A percentile compares a stretch with the other conserved stretches of the same genome.
Conservation (phyloP, 2,329 filamentous ascomycete genomes). For the Verticillium dahliae region DNA sequence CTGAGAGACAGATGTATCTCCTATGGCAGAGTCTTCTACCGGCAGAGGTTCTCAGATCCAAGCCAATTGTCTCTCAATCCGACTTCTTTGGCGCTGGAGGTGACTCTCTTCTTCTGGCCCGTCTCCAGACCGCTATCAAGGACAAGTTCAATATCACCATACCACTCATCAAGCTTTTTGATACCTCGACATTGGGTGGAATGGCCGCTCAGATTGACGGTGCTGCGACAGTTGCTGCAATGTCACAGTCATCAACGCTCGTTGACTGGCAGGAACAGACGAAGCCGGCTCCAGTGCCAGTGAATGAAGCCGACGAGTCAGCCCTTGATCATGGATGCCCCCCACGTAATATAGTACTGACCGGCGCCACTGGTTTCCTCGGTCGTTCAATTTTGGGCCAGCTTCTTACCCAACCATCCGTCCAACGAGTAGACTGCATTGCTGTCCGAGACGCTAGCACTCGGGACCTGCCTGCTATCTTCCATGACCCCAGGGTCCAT, state of each 20-base stretch:
- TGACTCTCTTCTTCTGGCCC: constrained; percentile 31
- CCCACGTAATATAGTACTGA: constrained; percentile 17
- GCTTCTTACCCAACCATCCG: constrained; percentile 21
- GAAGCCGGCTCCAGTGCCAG: constrained; percentile 1
- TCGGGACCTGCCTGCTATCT: background rate
- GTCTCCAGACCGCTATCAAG: constrained; percentile 27
- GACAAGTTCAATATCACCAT: constrained; percentile 21
- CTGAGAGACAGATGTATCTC: background rate
- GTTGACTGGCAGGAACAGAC: constrained; percentile 20
- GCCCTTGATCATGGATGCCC: no score
- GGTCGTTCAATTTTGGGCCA: constrained; percentile 26
- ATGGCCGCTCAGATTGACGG: constrained; percentile 29
- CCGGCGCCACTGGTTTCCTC: constrained; percentile 33
- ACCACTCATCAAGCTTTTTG: constrained; percentile 28
- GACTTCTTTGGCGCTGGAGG: constrained; percentile 36
- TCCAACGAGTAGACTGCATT: constrained; percentile 35
- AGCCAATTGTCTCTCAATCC: constrained; percentile 12
- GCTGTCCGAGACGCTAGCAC: constrained; percentile 21
- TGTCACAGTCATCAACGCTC: background rate
- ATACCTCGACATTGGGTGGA: constrained; percentile 24
- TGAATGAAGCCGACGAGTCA: constrained; percentile 10
- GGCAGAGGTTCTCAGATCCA: constrained; percentile 10
- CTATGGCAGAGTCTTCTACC: constrained; percentile 15
- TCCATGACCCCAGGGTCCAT: constrained; percentile 19
- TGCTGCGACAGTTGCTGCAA: background rate